A percentile compares a stretch with the other conserved stretches of the same genome.
These are phyloP conservation scores for Neurospora sp. DNA, from an alignment of 2,329 filamentous ascomycete genomes.

Conservation along the genomic window DNA sequence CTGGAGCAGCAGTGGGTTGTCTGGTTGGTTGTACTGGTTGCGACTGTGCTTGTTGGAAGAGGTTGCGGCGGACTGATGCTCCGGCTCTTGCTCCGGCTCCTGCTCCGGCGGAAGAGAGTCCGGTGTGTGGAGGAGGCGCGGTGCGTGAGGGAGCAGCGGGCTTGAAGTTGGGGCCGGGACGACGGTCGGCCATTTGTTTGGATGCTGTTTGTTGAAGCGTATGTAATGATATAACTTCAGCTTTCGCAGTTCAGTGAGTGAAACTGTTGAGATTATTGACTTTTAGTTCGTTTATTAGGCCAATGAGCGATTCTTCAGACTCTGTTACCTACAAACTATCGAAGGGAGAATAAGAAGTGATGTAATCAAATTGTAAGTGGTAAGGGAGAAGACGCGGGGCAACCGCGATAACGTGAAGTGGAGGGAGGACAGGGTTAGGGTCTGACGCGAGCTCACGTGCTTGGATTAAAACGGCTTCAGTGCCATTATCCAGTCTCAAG, in stretches of 20 bases:
- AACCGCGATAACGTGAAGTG: background rate
- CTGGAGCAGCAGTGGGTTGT: conserved; percentile 35
- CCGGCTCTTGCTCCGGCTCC: conserved; percentile 7
- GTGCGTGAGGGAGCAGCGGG: conserved; percentile 11
- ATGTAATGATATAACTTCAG: background rate
- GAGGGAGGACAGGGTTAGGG: background rate
- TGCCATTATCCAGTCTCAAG: background rate
- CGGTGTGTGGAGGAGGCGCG: conserved; percentile 3
- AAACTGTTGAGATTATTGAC: background rate
- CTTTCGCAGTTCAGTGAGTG: background rate
- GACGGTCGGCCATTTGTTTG: conserved; percentile 16
- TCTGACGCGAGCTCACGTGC: background rate
- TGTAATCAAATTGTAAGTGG: background rate
- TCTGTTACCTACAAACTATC: background rate
- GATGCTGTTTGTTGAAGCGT: background rate
- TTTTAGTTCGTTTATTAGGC: too few species aligned
- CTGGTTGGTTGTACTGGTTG: conserved; percentile 39
- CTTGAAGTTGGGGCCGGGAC: background rate
- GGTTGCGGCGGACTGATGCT: conserved; percentile 37
- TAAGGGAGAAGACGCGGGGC: background rate
- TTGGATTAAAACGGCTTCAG: background rate
- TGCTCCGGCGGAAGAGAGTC: conserved; percentile 5
- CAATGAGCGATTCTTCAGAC: background rate
- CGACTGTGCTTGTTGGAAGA: conserved; percentile 35
- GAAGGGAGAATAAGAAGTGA: background rate